phyloP scores from a whole-genome alignment of 2,329 filamentous ascomycete species.

The Fusarium newnesense region DNA sequence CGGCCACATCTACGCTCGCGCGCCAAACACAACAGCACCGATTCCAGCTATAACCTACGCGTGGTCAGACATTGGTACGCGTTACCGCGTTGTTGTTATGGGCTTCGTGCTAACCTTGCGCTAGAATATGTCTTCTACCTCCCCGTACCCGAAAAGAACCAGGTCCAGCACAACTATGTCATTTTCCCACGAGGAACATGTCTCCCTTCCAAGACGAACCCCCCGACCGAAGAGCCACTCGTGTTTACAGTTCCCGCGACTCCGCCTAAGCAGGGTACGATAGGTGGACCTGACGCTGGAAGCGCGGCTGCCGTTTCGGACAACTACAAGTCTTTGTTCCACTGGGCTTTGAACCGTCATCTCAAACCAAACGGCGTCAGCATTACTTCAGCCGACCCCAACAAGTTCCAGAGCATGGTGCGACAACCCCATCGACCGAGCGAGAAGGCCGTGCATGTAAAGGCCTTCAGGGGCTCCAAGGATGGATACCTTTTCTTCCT shows the following conservation, averaged over 20 bases:
- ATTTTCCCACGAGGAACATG: slow-evolving; percentile 68
- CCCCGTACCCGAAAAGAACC: slow-evolving; percentile 72
- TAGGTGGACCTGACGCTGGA: slow-evolving; percentile 61
- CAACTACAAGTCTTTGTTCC: slow-evolving; percentile 66
- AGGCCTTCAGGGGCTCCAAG: slow-evolving; percentile 74
- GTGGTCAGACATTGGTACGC: slow-evolving; percentile 70
- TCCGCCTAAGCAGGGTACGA: slow-evolving; percentile 68
- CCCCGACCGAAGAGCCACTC: slow-evolving; percentile 63
- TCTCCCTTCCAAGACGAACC: slow-evolving; percentile 60
- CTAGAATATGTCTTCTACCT: slow-evolving; percentile 71
- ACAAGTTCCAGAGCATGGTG: slow-evolving; percentile 66
- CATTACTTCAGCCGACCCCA: slow-evolving; percentile 64
- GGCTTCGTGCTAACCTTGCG: slow-evolving; percentile 10
- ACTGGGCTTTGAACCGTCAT: slow-evolving; percentile 68
- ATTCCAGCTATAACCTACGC: slow-evolving; percentile 65
- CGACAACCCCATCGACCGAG: slow-evolving; percentile 67
- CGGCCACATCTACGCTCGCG: slow-evolving; percentile 67
- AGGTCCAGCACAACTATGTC: slow-evolving; percentile 73
- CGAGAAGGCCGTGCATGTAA: slow-evolving; percentile 73
- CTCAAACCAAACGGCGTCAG: slow-evolving; percentile 60
- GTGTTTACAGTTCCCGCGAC: slow-evolving; percentile 71
- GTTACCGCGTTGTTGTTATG: background rate
- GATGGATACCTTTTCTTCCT: slow-evolving; percentile 76
- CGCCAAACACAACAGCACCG: slow-evolving; percentile 61
- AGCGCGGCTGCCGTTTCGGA: slow-evolving; percentile 66